Base-by-base conservation (phyloP, 2,329 filamentous ascomycete genomes). In the Nigrospora osmanthi region DNA sequence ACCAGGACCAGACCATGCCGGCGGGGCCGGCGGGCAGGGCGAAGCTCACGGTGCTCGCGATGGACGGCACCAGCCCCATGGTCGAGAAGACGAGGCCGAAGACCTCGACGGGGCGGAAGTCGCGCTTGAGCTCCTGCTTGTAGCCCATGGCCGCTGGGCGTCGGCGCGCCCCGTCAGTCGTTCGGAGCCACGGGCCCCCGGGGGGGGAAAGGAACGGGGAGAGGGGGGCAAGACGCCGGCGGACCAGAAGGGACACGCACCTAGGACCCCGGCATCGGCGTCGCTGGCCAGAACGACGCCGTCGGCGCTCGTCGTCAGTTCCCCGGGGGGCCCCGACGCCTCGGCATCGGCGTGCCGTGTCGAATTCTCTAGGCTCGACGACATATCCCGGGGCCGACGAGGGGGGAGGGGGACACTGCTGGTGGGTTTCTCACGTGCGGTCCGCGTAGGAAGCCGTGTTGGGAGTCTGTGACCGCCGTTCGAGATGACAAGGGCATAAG, bases 1-100 rank as follows among this genome's bases (percentile, higher is more conserved):
- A 35, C 40, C 40, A 42, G 9, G 40, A 35, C 40, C 40, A 42
- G 17, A 42, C 40, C 40, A 42, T 42, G 40, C 40, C 40, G 17
- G 40, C 40, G 0, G 40, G 40, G 7, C 40, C 40, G 13, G 40
- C 32, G 16, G 15, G 40, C 40, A 42, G 19, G 3, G 40, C 14
- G 19, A 42, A 42, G 40, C 17, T 30, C 31, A 42, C 16, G 16
- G 40, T 42, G 33, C 11, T 42, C 15, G 40, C 40, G 33, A 42
- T 42, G 40, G 40, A 42, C 19, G 40, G 40, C 32, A 42, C 23
- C 4, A 42, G 40, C n/a, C 40, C 33, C 40, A 42, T 42, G 33
- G 35, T 42, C 31, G 40, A 42, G 32, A 42, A 42, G 31, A 33
- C 40, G 33, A 42, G n/a, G 14, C 40, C 40, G 19, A 42, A 42